These are phyloP conservation scores for Saprolegnia diclina DNA, from an alignment of 352 stramenopile genomes.

Conservation along the genomic window DNA sequence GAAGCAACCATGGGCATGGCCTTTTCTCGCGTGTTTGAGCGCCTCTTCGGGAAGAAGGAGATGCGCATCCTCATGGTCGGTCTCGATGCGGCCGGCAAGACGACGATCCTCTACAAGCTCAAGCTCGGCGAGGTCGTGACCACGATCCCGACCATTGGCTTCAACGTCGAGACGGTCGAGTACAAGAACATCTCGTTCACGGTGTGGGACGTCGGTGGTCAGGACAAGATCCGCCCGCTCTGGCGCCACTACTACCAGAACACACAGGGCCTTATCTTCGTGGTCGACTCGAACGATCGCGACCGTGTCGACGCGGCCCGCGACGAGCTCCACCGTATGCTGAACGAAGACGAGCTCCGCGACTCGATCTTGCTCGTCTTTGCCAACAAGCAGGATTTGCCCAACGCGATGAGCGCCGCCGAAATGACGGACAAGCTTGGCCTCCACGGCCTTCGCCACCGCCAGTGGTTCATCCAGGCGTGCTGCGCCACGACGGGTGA, in stretches of 20 bases:
- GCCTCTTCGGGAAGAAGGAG: conserved; percentile 99
- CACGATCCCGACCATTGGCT: conserved; percentile 97
- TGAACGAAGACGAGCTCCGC: conserved; percentile 97
- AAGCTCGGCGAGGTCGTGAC: conserved; percentile 93
- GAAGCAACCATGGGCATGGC: conserved; percentile 94
- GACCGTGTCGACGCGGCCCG: conserved; percentile 96
- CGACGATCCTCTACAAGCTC: conserved; percentile 97
- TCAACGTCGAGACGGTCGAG: conserved; percentile 99
- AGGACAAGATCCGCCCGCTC: conserved; percentile 97
- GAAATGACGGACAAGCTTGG: conserved; percentile 99
- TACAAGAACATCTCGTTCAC: conserved; percentile 99
- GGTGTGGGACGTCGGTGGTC: conserved; percentile 98
- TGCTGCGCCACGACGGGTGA: conserved; percentile 98
- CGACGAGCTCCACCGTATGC: conserved; percentile 97
- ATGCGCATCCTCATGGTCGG: conserved; percentile 99
- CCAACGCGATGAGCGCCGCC: conserved; percentile 96
- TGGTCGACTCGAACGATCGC: conserved; percentile 98
- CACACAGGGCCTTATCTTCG: conserved; percentile 99
- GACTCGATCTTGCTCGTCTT: conserved; percentile 97
- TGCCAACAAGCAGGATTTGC: conserved; percentile 99
- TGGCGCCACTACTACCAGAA: conserved; percentile 99
- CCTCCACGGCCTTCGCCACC: conserved; percentile 93
- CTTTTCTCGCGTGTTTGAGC: conserved; percentile 96
- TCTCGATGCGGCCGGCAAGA: conserved; percentile 99
- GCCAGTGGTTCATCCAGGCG: conserved; percentile 99